A percentile compares a stretch with the other conserved stretches of the same genome.
Conservation (phyloP, 2,329 filamentous ascomycete genomes). For the Daldinia sp. region DNA sequence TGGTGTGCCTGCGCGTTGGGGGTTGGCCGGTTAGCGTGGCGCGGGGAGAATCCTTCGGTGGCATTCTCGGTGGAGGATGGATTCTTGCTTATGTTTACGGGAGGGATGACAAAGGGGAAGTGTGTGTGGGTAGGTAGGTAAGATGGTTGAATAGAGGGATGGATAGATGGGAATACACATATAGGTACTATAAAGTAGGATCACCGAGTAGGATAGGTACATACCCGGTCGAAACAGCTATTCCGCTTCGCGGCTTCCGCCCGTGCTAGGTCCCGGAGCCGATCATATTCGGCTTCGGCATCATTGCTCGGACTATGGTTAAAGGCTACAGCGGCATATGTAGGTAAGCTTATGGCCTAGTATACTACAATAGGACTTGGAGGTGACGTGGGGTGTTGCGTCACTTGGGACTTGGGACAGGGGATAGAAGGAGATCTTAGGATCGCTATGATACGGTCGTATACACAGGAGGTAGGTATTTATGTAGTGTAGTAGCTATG, state of each 20-base stretch:
- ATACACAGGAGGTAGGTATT: too few species aligned
- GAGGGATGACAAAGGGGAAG: not conserved
- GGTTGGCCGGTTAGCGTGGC: not conserved
- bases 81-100: not conserved
- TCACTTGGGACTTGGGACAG: slow-evolving; percentile 22
- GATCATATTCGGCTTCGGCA: slow-evolving; percentile 89
- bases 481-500: slow-evolving; percentile 6
- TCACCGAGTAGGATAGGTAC: slow-evolving; percentile 43
- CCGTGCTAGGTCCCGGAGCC: slow-evolving; percentile 82
- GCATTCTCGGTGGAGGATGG: not conserved
- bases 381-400: slow-evolving; percentile 13
- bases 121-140: not conserved
- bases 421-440: slow-evolving; percentile 3
- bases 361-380: not conserved
- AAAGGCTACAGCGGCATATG: slow-evolving; percentile 66
- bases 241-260: slow-evolving; percentile 81
- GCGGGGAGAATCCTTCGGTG: not conserved
- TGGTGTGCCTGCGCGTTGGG: slow-evolving; percentile 65
- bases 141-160: not conserved
- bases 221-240: slow-evolving; percentile 77
- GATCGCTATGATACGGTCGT: slow-evolving; percentile 10
- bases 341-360: slow-evolving; percentile 13
- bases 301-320: slow-evolving; percentile 73
- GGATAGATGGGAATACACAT: not conserved
- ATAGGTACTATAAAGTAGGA: not conserved